Percentiles rank a stretch among this genome's conserved stretches.
phyloP scores from a whole-genome alignment of 768 basidiomycete species.

The Hygrophorus russula region DNA sequence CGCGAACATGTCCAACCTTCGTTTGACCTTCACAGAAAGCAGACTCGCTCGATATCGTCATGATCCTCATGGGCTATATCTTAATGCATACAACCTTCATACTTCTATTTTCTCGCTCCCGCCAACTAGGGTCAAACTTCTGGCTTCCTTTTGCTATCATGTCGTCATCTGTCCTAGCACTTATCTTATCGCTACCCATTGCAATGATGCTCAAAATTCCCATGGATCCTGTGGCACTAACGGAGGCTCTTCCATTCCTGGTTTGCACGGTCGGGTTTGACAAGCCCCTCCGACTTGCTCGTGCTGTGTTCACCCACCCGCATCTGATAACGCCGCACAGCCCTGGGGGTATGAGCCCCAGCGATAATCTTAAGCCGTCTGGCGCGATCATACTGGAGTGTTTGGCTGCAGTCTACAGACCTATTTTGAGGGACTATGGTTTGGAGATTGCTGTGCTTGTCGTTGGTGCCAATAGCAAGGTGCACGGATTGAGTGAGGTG shows the following conservation, averaged over 20 bases:
- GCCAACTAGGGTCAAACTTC: constrained; percentile 65
- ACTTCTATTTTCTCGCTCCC: constrained; percentile 79
- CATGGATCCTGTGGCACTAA: constrained; percentile 86
- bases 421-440: constrained; percentile 86
- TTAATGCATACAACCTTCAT: constrained; percentile 96
- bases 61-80: constrained; percentile 87
- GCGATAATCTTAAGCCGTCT: constrained; percentile 50
- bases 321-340: constrained; percentile 34
- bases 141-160: constrained; percentile 59
- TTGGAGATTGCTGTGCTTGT: constrained; percentile 86
- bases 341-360: constrained; percentile 22
- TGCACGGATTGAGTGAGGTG: constrained; percentile 86
- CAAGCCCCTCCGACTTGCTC: constrained; percentile 87
- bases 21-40: constrained; percentile 50
- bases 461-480: constrained; percentile 77
- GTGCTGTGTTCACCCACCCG: constrained; percentile 81
- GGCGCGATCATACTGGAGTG: constrained; percentile 80
- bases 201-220: constrained; percentile 66
- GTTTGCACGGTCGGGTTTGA: constrained; percentile 98
- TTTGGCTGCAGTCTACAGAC: constrained; percentile 64
- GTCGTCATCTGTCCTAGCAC: constrained; percentile 69
- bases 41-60: constrained; percentile 89
- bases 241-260: constrained; percentile 94
- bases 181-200: constrained; percentile 76
- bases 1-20: not conserved